These are phyloP conservation scores for Wickerhamomyces silvicola DNA, from an alignment of 805 yeast genomes.

Conservation along the genomic window DNA sequence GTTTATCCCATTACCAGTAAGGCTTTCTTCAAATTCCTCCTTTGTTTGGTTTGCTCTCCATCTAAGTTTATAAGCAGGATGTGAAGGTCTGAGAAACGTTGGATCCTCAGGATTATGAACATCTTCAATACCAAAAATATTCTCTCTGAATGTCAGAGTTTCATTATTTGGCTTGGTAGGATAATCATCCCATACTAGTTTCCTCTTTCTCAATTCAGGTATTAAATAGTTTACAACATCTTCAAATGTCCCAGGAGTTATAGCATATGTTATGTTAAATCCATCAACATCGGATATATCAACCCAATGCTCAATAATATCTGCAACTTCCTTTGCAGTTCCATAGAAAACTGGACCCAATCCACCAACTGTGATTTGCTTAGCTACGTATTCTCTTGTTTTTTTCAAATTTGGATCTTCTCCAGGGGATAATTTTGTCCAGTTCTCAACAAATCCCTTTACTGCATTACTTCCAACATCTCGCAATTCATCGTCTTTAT, in stretches of 20 bases:
- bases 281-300: conserved; percentile 36
- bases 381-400: conserved; percentile 18
- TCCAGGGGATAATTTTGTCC: conserved; percentile 22
- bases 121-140: conserved; percentile 23
- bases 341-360: conserved; percentile 27
- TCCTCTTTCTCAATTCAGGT: conserved; percentile 29
- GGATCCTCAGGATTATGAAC: conserved; percentile 4
- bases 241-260: conserved; percentile 32
- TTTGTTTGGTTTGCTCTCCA: conserved; percentile 19
- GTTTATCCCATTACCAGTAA: conserved; percentile 2
- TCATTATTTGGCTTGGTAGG: conserved; percentile 19
- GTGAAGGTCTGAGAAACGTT: conserved; percentile 8
- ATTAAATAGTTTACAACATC: conserved; percentile 30
- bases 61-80: conserved; percentile 12
- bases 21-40: conserved; percentile 20
- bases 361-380: conserved; percentile 24
- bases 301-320: conserved; percentile 33
- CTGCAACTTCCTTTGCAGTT: conserved; percentile 31
- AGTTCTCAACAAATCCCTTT: conserved; percentile 21
- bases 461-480: conserved; percentile 23
- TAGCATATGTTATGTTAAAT: conserved; percentile 33
- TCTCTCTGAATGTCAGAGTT: conserved; percentile 28
- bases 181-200: conserved; percentile 31
- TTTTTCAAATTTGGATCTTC: conserved; percentile 7
- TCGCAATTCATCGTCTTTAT: conserved; percentile 27